phyloP scores from a whole-genome alignment of 768 basidiomycete genomes.

The Mycena alexandri region DNA sequence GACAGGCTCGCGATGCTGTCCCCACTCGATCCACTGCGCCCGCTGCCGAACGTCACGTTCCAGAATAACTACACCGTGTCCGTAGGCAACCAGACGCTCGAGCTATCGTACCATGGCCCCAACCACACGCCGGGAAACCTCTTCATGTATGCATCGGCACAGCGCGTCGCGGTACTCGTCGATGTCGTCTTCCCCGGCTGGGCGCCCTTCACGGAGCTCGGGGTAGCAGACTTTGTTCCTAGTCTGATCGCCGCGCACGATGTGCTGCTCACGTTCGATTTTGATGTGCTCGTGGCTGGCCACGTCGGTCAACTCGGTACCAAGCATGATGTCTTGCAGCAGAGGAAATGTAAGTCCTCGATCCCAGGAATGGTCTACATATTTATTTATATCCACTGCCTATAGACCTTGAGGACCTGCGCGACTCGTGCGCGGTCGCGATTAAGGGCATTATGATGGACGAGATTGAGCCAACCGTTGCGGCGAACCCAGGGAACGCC shows the following conservation, averaged over 20 bases:
- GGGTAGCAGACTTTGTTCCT: constrained; percentile 2
- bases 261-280: constrained; percentile 19
- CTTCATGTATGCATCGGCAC: constrained; percentile 14
- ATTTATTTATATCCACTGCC: constrained; percentile 4
- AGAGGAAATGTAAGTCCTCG: constrained; percentile 18
- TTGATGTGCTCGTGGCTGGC: constrained; percentile 11
- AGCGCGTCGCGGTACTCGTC: constrained; percentile 15
- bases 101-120: too few species aligned
- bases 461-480: constrained; percentile 16
- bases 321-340: constrained; percentile 15
- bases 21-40: too few species aligned
- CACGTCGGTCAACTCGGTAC: constrained; percentile 14
- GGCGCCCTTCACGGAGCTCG: not conserved
- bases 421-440: constrained; percentile 11
- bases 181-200: constrained; percentile 15
- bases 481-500: constrained; percentile 15
- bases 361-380: not conserved
- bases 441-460: constrained; percentile 7
- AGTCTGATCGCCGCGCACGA: constrained; percentile 7
- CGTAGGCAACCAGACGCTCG: too few species aligned
- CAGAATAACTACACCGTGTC: too few species aligned
- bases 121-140: constrained; percentile 12
- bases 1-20: constrained; percentile 13
- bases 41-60: too few species aligned
- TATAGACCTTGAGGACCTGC: constrained; percentile 15